A percentile compares a stretch with the other conserved stretches of the same genome.
Conservation (phyloP, 2,329 filamentous ascomycete species). For the Bisporella sp. region DNA sequence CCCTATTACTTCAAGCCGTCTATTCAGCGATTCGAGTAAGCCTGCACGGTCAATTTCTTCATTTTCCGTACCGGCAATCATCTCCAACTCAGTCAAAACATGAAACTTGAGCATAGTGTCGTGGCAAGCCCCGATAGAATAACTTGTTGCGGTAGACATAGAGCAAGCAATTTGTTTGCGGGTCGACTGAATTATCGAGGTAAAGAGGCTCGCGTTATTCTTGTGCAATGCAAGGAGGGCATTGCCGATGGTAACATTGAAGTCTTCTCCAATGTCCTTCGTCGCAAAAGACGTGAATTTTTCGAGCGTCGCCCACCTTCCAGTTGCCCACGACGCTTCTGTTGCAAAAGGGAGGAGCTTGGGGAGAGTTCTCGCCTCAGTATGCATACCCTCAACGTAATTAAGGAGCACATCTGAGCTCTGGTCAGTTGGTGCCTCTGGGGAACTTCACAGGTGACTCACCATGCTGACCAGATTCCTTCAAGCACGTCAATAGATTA, state of each 20-base stretch:
- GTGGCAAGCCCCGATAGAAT: conserved; percentile 78
- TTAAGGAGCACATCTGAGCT: conserved; percentile 71
- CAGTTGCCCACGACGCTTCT: conserved; percentile 87
- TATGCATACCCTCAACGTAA: conserved; percentile 72
- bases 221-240: conserved; percentile 54
- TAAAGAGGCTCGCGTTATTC: conserved; percentile 44
- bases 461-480: conserved; percentile 95
- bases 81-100: conserved; percentile 78
- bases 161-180: conserved; percentile 65
- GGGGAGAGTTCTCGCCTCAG: conserved; percentile 39
- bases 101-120: conserved; percentile 82
- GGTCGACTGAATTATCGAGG: conserved; percentile 52
- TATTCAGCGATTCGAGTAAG: conserved; percentile 52
- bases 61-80: conserved; percentile 50
- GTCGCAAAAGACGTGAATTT: conserved; percentile 53
- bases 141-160: conserved; percentile 69
- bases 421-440: conserved; percentile 5
- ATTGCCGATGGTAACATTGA: conserved; percentile 74
- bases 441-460: conserved; percentile 23
- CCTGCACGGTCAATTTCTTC: conserved; percentile 27
- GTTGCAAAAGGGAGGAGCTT: conserved; percentile 75
- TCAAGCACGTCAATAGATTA: conserved; percentile 79
- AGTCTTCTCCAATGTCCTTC: conserved; percentile 48
- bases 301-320: conserved; percentile 70
- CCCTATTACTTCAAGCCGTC: conserved; percentile 81